These are phyloP conservation scores for Mollisiaceae sp. DNA, from an alignment of 2,329 filamentous ascomycete species.

Conservation along the genomic window DNA sequence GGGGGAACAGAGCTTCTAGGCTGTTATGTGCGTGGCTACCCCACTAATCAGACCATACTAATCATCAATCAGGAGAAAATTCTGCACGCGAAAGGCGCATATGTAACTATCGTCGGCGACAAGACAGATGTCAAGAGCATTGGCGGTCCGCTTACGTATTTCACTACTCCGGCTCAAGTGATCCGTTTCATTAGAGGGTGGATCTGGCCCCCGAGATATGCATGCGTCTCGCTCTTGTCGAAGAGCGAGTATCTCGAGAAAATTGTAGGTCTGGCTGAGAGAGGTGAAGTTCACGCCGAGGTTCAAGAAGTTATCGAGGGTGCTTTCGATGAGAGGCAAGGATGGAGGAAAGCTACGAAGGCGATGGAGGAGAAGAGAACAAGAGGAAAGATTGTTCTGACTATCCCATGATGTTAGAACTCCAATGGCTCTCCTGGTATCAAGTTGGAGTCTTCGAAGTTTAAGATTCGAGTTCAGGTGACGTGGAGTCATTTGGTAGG, in stretches of 20 bases:
- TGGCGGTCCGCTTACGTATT: slow-evolving; percentile 39
- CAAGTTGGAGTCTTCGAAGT: background rate
- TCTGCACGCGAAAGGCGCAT: slow-evolving; percentile 36
- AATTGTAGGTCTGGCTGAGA: slow-evolving; percentile 29
- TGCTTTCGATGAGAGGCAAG: slow-evolving; percentile 34
- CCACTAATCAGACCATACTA: slow-evolving; percentile 8
- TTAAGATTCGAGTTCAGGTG: background rate
- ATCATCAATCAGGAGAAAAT: slow-evolving; percentile 30
- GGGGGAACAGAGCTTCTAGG: slow-evolving; percentile 44
- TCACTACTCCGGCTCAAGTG: slow-evolving; percentile 35
- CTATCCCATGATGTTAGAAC: slow-evolving; percentile 21
- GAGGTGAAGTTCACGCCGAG: slow-evolving; percentile 30
- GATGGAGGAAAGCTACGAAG: slow-evolving; percentile 31
- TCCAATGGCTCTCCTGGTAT: background rate
- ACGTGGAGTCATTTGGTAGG: background rate
- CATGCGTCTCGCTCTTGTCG: slow-evolving; percentile 29
- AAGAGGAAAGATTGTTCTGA: slow-evolving; percentile 35
- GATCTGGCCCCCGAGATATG: slow-evolving; percentile 40
- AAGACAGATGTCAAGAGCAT: slow-evolving; percentile 35
- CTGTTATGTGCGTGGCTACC: slow-evolving; percentile 30
- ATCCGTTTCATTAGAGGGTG: slow-evolving; percentile 38
- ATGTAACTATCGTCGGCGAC: slow-evolving; percentile 41
- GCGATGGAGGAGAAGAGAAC: slow-evolving; percentile 31
- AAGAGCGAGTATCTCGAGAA: slow-evolving; percentile 30
- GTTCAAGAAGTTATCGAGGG: slow-evolving; percentile 35